These are phyloP conservation scores for Cardamine resedifolia DNA, from an alignment of 345 rosid species.

Conservation along the genomic window DNA sequence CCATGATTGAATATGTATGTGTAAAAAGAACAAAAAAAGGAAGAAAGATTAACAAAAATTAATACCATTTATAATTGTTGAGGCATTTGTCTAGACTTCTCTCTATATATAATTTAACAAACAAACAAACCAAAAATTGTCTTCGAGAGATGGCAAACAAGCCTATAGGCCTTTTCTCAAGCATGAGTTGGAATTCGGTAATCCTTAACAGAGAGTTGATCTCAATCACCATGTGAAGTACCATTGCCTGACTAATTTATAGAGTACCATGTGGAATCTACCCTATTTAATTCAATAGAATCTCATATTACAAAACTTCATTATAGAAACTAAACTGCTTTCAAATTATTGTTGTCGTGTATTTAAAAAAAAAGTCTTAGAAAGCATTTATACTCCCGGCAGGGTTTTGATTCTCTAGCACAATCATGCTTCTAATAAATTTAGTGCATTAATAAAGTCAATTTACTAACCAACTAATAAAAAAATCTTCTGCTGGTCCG, in stretches of 20 bases:
- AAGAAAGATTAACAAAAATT: background rate
- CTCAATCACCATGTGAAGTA: background rate
- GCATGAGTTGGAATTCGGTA: background rate
- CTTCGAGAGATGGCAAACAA: background rate
- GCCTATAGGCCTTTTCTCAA: background rate
- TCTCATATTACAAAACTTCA: slow-evolving; percentile 5
- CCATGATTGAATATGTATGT: background rate
- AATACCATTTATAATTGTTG: background rate
- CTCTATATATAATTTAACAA: background rate
- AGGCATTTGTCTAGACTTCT: background rate
- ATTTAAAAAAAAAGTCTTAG: background rate
- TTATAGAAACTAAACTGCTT: background rate
- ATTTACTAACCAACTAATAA: slow-evolving; percentile 12
- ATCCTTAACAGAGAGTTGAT: background rate
- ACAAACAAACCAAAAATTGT: too few species aligned
- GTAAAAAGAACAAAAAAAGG: background rate
- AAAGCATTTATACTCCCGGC: slow-evolving; percentile 23
- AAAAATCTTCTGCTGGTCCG: slow-evolving; percentile 12
- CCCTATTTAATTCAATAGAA: background rate
- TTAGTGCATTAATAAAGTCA: slow-evolving; percentile 15
- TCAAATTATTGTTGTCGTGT: slow-evolving; percentile 1
- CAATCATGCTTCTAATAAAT: slow-evolving; percentile 20
- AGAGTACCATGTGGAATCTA: slow-evolving; percentile 4
- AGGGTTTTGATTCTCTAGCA: slow-evolving; percentile 9
- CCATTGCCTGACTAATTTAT: background rate